Evolutionary conservation across 1,284 basidiomycete species (phyloP).

Genomic region (Phylloporus sp.): DNA sequence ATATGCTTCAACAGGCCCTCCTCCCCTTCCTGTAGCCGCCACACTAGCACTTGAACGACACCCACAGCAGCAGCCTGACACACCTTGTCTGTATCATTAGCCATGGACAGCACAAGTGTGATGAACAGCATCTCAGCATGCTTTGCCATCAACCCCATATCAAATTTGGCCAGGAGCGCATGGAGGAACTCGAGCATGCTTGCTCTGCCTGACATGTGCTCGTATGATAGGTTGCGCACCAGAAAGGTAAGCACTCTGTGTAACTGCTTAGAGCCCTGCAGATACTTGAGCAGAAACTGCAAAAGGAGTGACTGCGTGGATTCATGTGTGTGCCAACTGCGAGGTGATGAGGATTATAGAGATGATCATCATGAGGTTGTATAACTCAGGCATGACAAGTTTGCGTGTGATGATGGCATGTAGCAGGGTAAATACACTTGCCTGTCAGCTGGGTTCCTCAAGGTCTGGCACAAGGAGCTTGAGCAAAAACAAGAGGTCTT

Average conservation of each 20-base stretch:
- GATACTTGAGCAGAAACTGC: slow-evolving; percentile 97
- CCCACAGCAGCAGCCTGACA: slow-evolving; percentile 89
- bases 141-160: slow-evolving; percentile 74
- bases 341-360: slow-evolving; percentile 94
- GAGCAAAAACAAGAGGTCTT: slow-evolving; percentile 87
- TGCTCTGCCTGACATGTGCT: slow-evolving; percentile 87
- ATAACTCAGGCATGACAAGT: slow-evolving; percentile 95
- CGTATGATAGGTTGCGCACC: slow-evolving; percentile 92
- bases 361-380: slow-evolving; percentile 97
- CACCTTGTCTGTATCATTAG: slow-evolving; percentile 91
- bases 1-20: slow-evolving; percentile 37
- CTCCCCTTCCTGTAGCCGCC: slow-evolving; percentile 67
- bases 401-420: slow-evolving; percentile 91
- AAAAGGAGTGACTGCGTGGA: slow-evolving; percentile 88
- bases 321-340: slow-evolving; percentile 91
- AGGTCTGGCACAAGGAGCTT: slow-evolving; percentile 89
- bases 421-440: slow-evolving; percentile 86
- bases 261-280: slow-evolving; percentile 92
- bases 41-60: slow-evolving; percentile 79
- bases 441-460: slow-evolving; percentile 92
- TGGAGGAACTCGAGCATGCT: slow-evolving; percentile 92
- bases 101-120: slow-evolving; percentile 89
- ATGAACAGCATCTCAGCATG: slow-evolving; percentile 93
- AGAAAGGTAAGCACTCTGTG: slow-evolving; percentile 91
- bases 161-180: slow-evolving; percentile 88